Base-by-base conservation (phyloP, 2,329 filamentous ascomycete genomes). In the Sclerotinia sclerotiorum region DNA sequence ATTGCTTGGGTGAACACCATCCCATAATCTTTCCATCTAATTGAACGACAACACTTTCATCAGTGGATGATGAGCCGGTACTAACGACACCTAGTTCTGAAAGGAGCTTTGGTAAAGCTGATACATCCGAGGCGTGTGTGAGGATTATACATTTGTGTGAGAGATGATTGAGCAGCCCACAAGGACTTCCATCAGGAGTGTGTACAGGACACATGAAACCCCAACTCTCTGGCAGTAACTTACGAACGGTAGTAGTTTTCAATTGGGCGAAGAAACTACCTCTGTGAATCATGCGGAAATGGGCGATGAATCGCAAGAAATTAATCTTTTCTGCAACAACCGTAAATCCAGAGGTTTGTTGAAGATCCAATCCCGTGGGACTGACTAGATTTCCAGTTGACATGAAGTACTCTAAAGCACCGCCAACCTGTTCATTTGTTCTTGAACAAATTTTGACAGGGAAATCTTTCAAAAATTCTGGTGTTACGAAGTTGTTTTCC, bases 291-390 rank as follows among this genome's bases (percentile, higher is more conserved):
- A 97, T 97, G 73, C 95, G 91, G 85, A 99, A 99, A 80, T 99
- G 95, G 79, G 92, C 95, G 82, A 99, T 97, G 82, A 98, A 99
- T 76, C 95, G 92, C 76, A 97, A 88, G 79, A 98, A 99, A 82
- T 99, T 99, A 78, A 99, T 94, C 84, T 98, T 98, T 79, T 99
- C 95, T 3, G 95, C 95, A 64, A 98, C 94, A 63, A 99, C 93
- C 0, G 93, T 97, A 79, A 97, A 99, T 71, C 95, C 95, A 17
- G 94, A 95, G 0, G 90, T 90, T 80, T 99, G 95, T 78, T 98
- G 95, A 76, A 97, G 80, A 84, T 99, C 95, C 52, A 99, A 84
- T 72, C 95, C 95, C 42, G 92, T 97, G 19, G 92, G 89, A 82
- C 92, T 97, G 76, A 93, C 88, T 57, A 99, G 82, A 76, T 99